These are phyloP conservation scores for Acrocalymma vagum DNA, from an alignment of 2,329 filamentous ascomycete species.

Conservation along the genomic window DNA sequence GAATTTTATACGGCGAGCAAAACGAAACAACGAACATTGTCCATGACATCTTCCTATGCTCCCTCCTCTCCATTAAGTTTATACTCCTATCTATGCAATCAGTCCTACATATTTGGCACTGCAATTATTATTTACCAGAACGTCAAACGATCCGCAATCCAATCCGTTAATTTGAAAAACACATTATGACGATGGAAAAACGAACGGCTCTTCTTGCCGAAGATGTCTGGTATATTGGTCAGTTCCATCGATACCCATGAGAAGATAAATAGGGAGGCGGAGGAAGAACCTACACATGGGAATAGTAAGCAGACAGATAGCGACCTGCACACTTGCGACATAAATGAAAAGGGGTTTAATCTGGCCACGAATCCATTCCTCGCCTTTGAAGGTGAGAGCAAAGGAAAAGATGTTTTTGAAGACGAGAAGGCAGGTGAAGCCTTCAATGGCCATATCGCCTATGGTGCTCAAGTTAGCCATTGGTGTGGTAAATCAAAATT, in stretches of 20 bases:
- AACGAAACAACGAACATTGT: no score
- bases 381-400: conserved; percentile 82
- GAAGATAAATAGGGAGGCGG: neutral
- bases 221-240: conserved; percentile 30
- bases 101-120: no score
- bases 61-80: no score
- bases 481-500: neutral
- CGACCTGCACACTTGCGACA: conserved; percentile 79
- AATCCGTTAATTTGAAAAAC: conserved; percentile 41
- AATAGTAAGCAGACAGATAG: conserved; percentile 76
- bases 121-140: conserved; percentile 24
- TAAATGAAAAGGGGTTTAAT: conserved; percentile 74
- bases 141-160: conserved; percentile 32
- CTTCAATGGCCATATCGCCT: conserved; percentile 85
- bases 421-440: conserved; percentile 86
- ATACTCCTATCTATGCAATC: no score
- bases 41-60: no score
- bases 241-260: neutral
- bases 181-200: conserved; percentile 45
- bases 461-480: neutral
- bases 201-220: conserved; percentile 46
- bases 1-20: no score
- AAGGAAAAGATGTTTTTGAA: conserved; percentile 98
- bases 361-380: conserved; percentile 76
- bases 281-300: conserved; percentile 74